Conservation (phyloP, 257 asterid genomes). For the Solanum clarkiae region DNA sequence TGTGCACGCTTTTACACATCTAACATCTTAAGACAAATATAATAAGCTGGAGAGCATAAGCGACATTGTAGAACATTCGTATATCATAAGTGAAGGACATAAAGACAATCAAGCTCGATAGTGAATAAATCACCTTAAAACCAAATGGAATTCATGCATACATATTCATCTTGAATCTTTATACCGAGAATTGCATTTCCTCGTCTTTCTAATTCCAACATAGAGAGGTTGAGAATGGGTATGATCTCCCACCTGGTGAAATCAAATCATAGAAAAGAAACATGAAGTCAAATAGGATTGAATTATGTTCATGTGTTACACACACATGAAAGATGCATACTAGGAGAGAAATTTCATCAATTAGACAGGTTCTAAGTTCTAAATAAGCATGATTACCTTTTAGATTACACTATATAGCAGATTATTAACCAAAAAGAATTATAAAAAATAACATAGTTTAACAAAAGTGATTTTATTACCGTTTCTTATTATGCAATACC, state of each 20-base stretch:
- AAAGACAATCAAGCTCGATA: background rate
- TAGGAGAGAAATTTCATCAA: background rate
- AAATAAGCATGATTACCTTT: background rate
- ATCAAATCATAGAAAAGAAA: background rate
- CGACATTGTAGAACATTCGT: background rate
- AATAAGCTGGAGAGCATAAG: background rate
- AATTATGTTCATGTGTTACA: background rate
- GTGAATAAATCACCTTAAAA: slow-evolving; percentile 43
- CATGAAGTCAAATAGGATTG: background rate
- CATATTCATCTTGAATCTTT: slow-evolving; percentile 46
- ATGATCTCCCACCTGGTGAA: slow-evolving; percentile 56
- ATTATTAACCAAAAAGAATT: background rate
- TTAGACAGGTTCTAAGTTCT: background rate
- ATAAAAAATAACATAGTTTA: background rate
- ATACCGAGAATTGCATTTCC: slow-evolving; percentile 55
- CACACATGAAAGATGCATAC: background rate
- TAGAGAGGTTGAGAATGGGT: slow-evolving; percentile 31
- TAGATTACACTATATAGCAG: background rate
- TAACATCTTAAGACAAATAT: background rate
- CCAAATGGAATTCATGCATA: slow-evolving; percentile 71
- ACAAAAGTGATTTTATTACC: background rate
- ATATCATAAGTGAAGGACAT: background rate
- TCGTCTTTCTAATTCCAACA: slow-evolving; percentile 63
- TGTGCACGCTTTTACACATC: background rate
- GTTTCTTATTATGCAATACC: background rate